Evolutionary conservation across 73 alveolate genomes (phyloP).

Genomic region (Paramecium biaurelia): DNA sequence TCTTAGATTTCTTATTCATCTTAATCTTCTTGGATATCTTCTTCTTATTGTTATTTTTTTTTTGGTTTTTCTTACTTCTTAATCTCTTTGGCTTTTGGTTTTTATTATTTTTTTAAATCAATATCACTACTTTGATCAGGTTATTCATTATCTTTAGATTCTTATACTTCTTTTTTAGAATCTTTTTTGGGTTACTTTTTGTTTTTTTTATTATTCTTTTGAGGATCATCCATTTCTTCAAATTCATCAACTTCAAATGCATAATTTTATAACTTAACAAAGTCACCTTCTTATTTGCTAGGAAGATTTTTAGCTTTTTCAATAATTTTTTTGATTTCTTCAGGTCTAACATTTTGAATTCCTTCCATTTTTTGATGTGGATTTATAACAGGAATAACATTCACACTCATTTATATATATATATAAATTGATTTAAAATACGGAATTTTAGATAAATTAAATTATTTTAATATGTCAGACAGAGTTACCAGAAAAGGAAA

Average conservation of each 20-base stretch:
- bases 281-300: neutral
- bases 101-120: neutral
- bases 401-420: neutral
- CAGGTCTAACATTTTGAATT: neutral
- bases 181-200: conserved; percentile 24
- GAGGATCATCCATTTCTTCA: conserved; percentile 38
- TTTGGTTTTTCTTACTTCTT: neutral
- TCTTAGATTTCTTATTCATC: neutral
- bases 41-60: neutral
- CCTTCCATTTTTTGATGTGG: conserved; percentile 51
- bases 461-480: conserved; percentile 20
- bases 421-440: neutral
- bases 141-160: neutral
- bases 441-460: neutral
- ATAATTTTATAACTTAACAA: conserved; percentile 8
- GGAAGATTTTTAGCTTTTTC: conserved; percentile 19
- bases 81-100: neutral
- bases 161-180: neutral
- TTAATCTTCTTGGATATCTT: neutral
- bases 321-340: neutral
- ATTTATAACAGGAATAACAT: conserved; percentile 36
- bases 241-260: conserved; percentile 29
- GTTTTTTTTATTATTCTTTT: neutral
- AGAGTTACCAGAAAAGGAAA: conserved; percentile 12
- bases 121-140: neutral